These are phyloP conservation scores for Tubosaeta brunneosetosa DNA, from an alignment of 768 basidiomycete genomes.

Conservation along the genomic window DNA sequence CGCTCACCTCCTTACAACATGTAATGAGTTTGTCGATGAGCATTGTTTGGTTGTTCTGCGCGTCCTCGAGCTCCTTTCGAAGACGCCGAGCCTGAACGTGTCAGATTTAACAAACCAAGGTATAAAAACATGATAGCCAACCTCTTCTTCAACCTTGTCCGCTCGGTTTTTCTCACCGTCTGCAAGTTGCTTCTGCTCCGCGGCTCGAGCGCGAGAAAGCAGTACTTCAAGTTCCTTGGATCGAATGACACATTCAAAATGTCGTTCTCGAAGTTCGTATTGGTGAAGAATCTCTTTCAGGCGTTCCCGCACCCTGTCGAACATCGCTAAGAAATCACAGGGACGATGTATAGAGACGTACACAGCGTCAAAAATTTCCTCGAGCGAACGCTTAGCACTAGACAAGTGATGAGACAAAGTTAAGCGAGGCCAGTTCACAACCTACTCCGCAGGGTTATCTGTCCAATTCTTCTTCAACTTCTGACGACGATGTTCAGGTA, in stretches of 20 bases:
- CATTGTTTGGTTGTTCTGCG: slow-evolving; percentile 70
- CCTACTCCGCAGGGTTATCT: slow-evolving; percentile 70
- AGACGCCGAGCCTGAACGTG: slow-evolving; percentile 55
- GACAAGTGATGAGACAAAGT: background rate
- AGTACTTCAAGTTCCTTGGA: slow-evolving; percentile 90
- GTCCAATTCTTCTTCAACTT: slow-evolving; percentile 80
- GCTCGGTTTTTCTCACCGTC: slow-evolving; percentile 68
- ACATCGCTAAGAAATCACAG: slow-evolving; percentile 1
- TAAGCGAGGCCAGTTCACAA: slow-evolving; percentile 4
- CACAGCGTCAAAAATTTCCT: slow-evolving; percentile 85
- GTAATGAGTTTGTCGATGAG: slow-evolving; percentile 80
- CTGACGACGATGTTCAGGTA: slow-evolving; percentile 59
- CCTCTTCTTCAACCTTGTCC: slow-evolving; percentile 72
- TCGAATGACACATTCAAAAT: slow-evolving; percentile 88
- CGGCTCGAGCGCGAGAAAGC: slow-evolving; percentile 79
- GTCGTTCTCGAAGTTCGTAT: slow-evolving; percentile 85
- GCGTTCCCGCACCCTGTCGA: slow-evolving; percentile 69
- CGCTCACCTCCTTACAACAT: slow-evolving; percentile 81
- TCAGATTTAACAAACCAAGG: slow-evolving; percentile 5
- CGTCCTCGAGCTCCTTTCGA: slow-evolving; percentile 74
- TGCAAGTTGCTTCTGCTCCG: slow-evolving; percentile 80
- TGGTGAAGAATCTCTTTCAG: slow-evolving; percentile 83
- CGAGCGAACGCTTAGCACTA: slow-evolving; percentile 70
- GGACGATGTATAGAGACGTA: slow-evolving; percentile 37
- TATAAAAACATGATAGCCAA: slow-evolving; percentile 30